Evolutionary conservation across 2,329 filamentous ascomycete species (phyloP).

Genomic region (Lizonia empirigonia): DNA sequence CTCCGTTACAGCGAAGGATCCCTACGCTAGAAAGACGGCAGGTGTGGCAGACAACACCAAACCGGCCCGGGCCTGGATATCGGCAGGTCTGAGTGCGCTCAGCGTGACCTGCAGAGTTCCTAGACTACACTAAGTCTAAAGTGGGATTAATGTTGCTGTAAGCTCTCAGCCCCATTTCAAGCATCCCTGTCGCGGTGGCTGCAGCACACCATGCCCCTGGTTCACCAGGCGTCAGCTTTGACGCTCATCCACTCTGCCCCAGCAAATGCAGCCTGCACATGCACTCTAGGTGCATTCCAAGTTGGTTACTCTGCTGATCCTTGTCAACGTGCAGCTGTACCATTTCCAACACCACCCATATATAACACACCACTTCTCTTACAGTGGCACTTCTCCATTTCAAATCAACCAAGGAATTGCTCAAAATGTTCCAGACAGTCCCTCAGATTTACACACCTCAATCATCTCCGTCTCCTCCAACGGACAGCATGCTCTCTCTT

Average conservation of each 20-base stretch:
- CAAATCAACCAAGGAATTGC: conserved; percentile 17
- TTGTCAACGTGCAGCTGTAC: conserved; percentile 26
- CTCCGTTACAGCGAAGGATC: conserved; percentile 4
- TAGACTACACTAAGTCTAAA: conserved; percentile 29
- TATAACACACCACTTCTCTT: conserved; percentile 38
- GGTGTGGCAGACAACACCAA: conserved; percentile 5
- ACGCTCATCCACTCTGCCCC: conserved; percentile 34
- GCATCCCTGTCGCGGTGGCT: conserved; percentile 34
- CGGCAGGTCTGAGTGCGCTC: conserved; percentile 25
- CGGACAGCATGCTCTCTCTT: conserved; percentile 31
- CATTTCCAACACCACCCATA: conserved; percentile 29
- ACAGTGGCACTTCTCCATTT: conserved; percentile 19
- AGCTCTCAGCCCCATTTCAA: conserved; percentile 46
- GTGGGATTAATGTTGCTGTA: conserved; percentile 34
- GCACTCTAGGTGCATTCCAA: conserved; percentile 28
- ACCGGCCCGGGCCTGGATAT: conserved; percentile 24
- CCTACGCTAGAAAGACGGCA: neutral
- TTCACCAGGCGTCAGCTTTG: conserved; percentile 39
- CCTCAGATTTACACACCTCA: conserved; percentile 33
- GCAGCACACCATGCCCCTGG: conserved; percentile 38
- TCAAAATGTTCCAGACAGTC: conserved; percentile 40
- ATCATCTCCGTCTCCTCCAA: conserved; percentile 31
- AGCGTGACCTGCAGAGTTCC: conserved; percentile 29
- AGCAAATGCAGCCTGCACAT: conserved; percentile 32
- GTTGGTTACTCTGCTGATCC: conserved; percentile 28